phyloP scores from a whole-genome alignment of 2,329 filamentous ascomycete species.

The Talaromyces atroroseus region DNA sequence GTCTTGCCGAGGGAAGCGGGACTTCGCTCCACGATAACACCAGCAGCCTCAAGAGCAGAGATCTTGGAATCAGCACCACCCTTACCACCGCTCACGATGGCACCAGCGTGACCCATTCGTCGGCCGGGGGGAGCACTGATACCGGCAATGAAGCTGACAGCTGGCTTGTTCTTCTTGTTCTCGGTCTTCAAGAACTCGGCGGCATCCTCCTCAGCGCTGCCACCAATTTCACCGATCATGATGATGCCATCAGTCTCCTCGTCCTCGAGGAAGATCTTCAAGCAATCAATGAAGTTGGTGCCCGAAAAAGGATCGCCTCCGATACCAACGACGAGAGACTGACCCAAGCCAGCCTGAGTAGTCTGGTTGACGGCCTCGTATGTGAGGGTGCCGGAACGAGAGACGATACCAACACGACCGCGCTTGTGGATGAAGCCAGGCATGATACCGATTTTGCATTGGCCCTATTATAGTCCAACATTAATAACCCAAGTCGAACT shows the following conservation, averaged over 20 bases:
- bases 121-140: conserved; percentile 94
- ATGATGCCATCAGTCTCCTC: conserved; percentile 97
- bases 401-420: conserved; percentile 97
- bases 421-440: conserved; percentile 99
- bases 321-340: conserved; percentile 97
- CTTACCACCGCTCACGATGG: conserved; percentile 96
- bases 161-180: conserved; percentile 92
- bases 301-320: conserved; percentile 98
- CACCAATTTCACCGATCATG: conserved; percentile 99
- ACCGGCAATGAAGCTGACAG: conserved; percentile 96
- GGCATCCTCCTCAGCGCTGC: conserved; percentile 94
- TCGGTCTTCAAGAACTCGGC: conserved; percentile 90
- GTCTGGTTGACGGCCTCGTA: conserved; percentile 99
- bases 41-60: conserved; percentile 81
- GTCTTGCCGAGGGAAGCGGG: conserved; percentile 89
- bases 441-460: conserved; percentile 99
- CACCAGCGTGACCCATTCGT: conserved; percentile 98
- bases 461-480: conserved; percentile 52
- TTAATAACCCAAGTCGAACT: background rate
- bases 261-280: conserved; percentile 94
- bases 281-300: conserved; percentile 99
- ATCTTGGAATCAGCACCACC: conserved; percentile 99
- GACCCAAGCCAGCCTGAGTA: conserved; percentile 90
- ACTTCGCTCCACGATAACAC: conserved; percentile 93
- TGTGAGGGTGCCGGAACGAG: conserved; percentile 93